A percentile compares a stretch with the other conserved stretches of the same genome.
Conservation (phyloP, 1,284 basidiomycete species). For the Fomitiporia mediterranea region DNA sequence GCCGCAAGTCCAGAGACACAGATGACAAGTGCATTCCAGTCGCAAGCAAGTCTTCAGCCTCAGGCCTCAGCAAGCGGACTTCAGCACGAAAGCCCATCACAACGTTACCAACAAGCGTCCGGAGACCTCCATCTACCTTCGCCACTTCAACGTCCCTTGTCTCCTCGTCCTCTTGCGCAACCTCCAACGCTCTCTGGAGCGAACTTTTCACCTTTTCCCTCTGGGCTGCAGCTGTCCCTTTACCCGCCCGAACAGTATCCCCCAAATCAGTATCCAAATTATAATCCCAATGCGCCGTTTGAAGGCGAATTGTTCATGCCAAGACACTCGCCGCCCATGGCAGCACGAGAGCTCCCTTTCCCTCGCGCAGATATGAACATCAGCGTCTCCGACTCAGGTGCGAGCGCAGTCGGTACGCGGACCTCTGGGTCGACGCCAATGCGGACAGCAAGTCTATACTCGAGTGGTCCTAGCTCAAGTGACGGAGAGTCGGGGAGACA, state of each 20-base stretch:
- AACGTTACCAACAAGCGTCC: not conserved
- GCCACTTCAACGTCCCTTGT: not conserved
- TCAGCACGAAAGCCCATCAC: not conserved
- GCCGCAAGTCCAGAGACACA: not conserved
- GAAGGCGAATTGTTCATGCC: constrained; percentile 2
- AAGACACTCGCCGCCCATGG: not conserved
- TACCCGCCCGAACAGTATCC: too few species aligned
- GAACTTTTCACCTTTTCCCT: not conserved
- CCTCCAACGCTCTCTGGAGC: not conserved
- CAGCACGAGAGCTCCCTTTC: not conserved
- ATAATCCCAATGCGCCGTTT: constrained; percentile 1
- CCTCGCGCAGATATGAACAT: not conserved
- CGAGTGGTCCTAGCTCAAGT: constrained; percentile 11
- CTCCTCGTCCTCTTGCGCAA: not conserved
- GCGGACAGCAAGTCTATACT: constrained; percentile 8
- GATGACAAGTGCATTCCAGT: not conserved
- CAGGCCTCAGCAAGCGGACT: not conserved
- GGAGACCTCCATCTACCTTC: constrained; percentile 1
- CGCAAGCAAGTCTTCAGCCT: not conserved
- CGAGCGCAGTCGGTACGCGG: not conserved
- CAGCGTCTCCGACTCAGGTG: not conserved
- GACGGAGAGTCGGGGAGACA: constrained; percentile 7
- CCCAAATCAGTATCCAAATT: not conserved
- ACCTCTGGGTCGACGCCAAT: not conserved
- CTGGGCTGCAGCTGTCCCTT: not conserved